A percentile compares a stretch with the other conserved stretches of the same genome.
Conservation (phyloP, 177 flowering plant genomes). For the Vitis hybrid region DNA sequence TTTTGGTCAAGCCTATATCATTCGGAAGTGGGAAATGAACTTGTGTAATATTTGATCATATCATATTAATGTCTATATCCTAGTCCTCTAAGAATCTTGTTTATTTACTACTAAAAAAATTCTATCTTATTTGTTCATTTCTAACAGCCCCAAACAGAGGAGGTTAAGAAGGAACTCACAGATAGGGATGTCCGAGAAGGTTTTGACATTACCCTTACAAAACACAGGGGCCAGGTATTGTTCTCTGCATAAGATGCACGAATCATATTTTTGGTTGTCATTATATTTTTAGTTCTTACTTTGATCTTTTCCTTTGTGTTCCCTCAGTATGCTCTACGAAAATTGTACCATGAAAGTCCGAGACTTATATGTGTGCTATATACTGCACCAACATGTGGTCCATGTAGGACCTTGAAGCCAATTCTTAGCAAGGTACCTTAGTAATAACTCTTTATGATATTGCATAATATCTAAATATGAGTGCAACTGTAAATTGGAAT, state of each 20-base stretch:
- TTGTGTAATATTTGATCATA: too few relatives aligned
- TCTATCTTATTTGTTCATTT: conserved; percentile 5
- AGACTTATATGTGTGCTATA: conserved; percentile 91
- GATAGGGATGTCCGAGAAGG: conserved; percentile 74
- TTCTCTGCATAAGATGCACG: not conserved
- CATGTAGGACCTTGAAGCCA: conserved; percentile 97
- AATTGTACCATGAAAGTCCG: conserved; percentile 96
- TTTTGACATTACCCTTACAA: conserved; percentile 82
- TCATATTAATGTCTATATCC: too few relatives aligned
- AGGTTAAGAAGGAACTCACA: conserved; percentile 76
- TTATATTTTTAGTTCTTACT: not conserved
- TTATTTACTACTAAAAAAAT: not conserved
- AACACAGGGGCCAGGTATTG: conserved; percentile 92
- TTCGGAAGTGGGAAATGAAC: too few relatives aligned
- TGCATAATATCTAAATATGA: not conserved
- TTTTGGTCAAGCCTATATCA: too few relatives aligned
- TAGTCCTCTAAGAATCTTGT: too few relatives aligned
- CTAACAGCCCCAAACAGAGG: conserved; percentile 74
- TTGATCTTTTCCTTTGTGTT: conserved; percentile 9
- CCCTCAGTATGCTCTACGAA: conserved; percentile 88
- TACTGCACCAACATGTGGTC: conserved; percentile 96
- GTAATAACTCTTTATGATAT: not conserved
- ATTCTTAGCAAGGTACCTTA: conserved; percentile 83
- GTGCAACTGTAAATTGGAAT: not conserved
- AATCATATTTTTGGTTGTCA: not conserved